Conservation (phyloP, 2,329 filamentous ascomycete species). For the Fusarium kyushuense region DNA sequence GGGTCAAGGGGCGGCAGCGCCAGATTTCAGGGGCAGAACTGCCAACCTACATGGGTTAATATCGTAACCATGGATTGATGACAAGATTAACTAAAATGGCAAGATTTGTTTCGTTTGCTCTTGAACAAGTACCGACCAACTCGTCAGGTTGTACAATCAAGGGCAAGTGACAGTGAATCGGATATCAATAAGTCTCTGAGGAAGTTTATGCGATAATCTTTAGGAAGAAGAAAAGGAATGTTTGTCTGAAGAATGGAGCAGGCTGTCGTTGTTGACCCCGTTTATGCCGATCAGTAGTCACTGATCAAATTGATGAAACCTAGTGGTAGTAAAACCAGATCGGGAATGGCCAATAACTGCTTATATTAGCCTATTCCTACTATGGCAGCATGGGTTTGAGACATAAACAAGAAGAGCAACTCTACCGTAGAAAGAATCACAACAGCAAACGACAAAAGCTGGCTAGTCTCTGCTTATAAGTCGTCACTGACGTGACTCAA, state of each 20-base stretch:
- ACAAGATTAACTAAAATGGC: not conserved
- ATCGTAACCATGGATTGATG: conserved; percentile 17
- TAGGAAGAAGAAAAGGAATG: not conserved
- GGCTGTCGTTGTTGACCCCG: conserved; percentile 6
- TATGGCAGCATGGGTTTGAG: conserved; percentile 17
- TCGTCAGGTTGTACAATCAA: not conserved
- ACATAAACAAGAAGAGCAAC: conserved; percentile 21
- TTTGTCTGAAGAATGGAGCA: conserved; percentile 1
- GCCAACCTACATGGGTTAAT: conserved; percentile 32
- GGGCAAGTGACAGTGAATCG: not conserved
- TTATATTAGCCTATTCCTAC: conserved; percentile 13
- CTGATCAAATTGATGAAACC: conserved; percentile 18
- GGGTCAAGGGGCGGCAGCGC: conserved; percentile 42
- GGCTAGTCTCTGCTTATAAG: conserved; percentile 2
- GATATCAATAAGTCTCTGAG: not conserved
- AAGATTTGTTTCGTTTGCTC: not conserved
- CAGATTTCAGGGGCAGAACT: conserved; percentile 46
- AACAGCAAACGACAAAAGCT: not conserved
- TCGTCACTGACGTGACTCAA: conserved; percentile 6
- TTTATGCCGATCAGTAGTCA: conserved; percentile 19
- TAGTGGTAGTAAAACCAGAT: conserved; percentile 14
- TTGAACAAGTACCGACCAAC: not conserved
- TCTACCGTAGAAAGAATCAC: conserved; percentile 7
- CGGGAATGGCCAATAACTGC: conserved; percentile 14
- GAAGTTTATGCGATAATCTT: not conserved